Percentiles rank a stretch among this genome's conserved stretches.
These are phyloP conservation scores for Globisporangium orthogonon DNA, from an alignment of 352 stramenopile species.

Conservation along the genomic window DNA sequence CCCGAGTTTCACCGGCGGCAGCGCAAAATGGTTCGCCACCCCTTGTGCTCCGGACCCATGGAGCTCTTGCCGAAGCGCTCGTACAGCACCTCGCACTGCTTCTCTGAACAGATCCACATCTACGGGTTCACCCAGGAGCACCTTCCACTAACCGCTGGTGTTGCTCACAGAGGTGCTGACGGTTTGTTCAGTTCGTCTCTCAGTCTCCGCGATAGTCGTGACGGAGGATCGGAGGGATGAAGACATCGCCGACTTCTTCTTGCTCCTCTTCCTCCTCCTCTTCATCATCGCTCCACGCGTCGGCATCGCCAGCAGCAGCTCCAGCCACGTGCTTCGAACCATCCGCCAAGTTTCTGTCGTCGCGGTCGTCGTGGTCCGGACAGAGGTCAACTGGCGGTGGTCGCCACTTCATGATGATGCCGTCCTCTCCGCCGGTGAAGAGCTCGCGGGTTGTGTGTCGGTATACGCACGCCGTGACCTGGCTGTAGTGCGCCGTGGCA, in stretches of 20 bases:
- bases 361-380: constrained; percentile 3
- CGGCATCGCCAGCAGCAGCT: constrained; percentile 15
- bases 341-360: constrained; percentile 6
- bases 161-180: too few relatives aligned
- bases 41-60: too few relatives aligned
- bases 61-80: too few relatives aligned
- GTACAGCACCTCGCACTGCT: too few relatives aligned
- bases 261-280: constrained; percentile 3
- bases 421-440: constrained; percentile 53
- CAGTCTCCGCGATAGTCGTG: too few relatives aligned
- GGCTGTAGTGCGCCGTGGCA: constrained; percentile 53
- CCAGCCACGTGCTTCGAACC: constrained; percentile 3
- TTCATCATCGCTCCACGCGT: constrained; percentile 58
- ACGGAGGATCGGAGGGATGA: constrained; percentile 63
- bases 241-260: constrained; percentile 18
- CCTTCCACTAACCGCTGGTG: too few relatives aligned
- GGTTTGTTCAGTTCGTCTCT: too few relatives aligned
- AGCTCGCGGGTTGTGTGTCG: constrained; percentile 43
- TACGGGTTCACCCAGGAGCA: too few relatives aligned
- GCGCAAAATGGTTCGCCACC: too few relatives aligned
- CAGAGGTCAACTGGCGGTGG: constrained; percentile 25
- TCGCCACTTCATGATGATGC: constrained; percentile 70
- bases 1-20: too few relatives aligned
- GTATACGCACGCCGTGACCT: constrained; percentile 56
- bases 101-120: too few relatives aligned